These are phyloP conservation scores for Myriosclerotinia curreyana DNA, from an alignment of 2,329 filamentous ascomycete species.

Conservation along the genomic window DNA sequence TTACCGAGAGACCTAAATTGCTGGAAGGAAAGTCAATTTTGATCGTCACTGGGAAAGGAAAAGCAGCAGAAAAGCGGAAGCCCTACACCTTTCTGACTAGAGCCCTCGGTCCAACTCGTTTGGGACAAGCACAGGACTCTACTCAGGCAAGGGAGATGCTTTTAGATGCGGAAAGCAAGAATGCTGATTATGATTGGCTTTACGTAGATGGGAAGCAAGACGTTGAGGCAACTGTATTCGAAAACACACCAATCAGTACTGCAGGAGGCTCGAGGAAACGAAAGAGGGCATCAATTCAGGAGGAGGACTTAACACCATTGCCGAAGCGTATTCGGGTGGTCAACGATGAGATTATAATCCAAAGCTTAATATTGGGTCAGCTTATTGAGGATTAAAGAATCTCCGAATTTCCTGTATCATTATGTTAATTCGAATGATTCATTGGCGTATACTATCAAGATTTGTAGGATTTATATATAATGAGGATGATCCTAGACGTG, in stretches of 20 bases:
- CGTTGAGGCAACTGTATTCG: conserved; percentile 44
- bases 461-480: not conserved
- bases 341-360: conserved; percentile 82
- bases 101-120: conserved; percentile 66
- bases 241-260: conserved; percentile 29
- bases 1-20: conserved; percentile 60
- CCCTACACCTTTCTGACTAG: conserved; percentile 78
- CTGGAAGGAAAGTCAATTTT: conserved; percentile 66
- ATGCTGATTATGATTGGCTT: conserved; percentile 66
- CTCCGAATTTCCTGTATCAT: not conserved
- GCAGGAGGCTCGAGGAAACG: conserved; percentile 44
- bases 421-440: not conserved
- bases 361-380: conserved; percentile 84
- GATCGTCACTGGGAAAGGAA: conserved; percentile 64
- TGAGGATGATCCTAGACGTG: not conserved
- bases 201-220: conserved; percentile 65
- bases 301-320: conserved; percentile 39
- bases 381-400: conserved; percentile 49
- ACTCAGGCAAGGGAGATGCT: conserved; percentile 62
- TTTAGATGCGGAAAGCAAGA: conserved; percentile 47
- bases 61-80: conserved; percentile 60
- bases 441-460: not conserved
- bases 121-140: conserved; percentile 64
- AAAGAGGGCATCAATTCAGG: conserved; percentile 41
- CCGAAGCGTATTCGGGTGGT: conserved; percentile 62